These are phyloP conservation scores for Scedosporium dehoogii DNA, from an alignment of 2,329 filamentous ascomycete species.

Conservation along the genomic window DNA sequence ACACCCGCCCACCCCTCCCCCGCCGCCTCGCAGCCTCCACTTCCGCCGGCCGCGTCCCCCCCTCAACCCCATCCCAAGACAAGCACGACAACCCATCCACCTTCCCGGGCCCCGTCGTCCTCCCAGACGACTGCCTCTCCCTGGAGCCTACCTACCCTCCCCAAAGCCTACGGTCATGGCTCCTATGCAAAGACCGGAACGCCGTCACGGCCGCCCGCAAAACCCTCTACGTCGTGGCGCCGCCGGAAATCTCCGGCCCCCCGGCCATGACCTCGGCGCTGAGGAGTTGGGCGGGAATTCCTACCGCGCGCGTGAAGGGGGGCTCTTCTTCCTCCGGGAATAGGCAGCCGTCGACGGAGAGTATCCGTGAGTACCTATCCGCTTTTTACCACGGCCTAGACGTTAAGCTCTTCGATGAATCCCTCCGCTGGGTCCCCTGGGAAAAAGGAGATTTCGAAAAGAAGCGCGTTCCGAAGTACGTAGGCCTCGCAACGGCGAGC, in stretches of 20 bases:
- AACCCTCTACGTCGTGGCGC: conserved; percentile 42
- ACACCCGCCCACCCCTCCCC: conserved; percentile 16
- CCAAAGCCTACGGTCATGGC: conserved; percentile 45
- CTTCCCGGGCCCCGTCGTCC: conserved; percentile 49
- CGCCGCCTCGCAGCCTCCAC: conserved; percentile 20
- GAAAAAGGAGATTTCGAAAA: conserved; percentile 14
- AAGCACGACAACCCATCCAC: conserved; percentile 15
- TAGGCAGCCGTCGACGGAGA: conserved; percentile 16
- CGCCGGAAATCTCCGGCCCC: conserved; percentile 27
- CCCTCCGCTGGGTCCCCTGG: conserved; percentile 41
- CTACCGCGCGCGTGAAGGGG: no score
- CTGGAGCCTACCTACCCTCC: conserved; percentile 38
- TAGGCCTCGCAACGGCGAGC: conserved; percentile 33
- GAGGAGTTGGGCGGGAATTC: not conserved
- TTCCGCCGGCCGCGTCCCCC: conserved; percentile 16
- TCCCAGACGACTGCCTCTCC: conserved; percentile 50
- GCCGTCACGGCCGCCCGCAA: conserved; percentile 31
- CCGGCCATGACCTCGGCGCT: conserved; percentile 6
- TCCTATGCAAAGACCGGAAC: conserved; percentile 34
- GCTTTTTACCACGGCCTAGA: conserved; percentile 44
- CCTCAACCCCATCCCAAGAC: not conserved
- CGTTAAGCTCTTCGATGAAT: conserved; percentile 30
- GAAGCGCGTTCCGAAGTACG: conserved; percentile 16
- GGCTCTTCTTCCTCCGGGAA: not conserved
- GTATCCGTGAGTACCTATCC: conserved; percentile 25